phyloP scores from a whole-genome alignment of 2,329 filamentous ascomycete species.

The Pyricularia sp. region DNA sequence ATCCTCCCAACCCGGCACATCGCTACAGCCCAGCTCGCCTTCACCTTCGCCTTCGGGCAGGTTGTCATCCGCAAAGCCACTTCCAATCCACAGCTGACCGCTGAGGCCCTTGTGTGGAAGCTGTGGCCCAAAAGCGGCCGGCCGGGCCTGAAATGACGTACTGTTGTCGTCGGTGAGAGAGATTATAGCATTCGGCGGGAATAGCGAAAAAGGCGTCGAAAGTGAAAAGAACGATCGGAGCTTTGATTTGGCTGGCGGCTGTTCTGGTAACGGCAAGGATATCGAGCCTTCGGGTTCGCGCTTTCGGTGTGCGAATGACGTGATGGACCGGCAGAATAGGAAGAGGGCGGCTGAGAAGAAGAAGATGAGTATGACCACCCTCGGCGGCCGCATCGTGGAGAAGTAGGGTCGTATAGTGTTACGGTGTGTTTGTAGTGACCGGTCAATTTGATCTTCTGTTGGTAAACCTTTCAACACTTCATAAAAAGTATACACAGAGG shows the following conservation, averaged over 20 bases:
- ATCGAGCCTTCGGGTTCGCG: not conserved
- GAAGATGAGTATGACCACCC: constrained; percentile 43
- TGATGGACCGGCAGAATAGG: constrained; percentile 43
- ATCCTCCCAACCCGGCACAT: constrained; percentile 81
- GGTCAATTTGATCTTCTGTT: not conserved
- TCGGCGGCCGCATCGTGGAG: constrained; percentile 26
- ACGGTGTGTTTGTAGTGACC: not conserved
- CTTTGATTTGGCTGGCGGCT: constrained; percentile 21
- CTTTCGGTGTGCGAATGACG: constrained; percentile 21
- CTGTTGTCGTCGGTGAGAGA: constrained; percentile 97
- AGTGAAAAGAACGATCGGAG: constrained; percentile 58
- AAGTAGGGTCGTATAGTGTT: not conserved
- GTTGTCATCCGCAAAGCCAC: constrained; percentile 76
- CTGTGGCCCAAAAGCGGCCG: constrained; percentile 82
- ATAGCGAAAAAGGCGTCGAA: constrained; percentile 72
- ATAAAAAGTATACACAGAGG: not conserved
- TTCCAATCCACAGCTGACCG: constrained; percentile 88
- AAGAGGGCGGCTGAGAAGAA: constrained; percentile 45
- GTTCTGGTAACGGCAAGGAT: not conserved
- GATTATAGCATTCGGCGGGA: constrained; percentile 91
- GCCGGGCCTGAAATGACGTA: constrained; percentile 88
- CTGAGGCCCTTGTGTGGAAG: constrained; percentile 70
- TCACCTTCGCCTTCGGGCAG: constrained; percentile 60
- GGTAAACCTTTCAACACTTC: not conserved
- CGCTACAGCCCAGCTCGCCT: constrained; percentile 88